phyloP scores from a whole-genome alignment of 441 rosid species.

The Aquilaria agallochum region DNA sequence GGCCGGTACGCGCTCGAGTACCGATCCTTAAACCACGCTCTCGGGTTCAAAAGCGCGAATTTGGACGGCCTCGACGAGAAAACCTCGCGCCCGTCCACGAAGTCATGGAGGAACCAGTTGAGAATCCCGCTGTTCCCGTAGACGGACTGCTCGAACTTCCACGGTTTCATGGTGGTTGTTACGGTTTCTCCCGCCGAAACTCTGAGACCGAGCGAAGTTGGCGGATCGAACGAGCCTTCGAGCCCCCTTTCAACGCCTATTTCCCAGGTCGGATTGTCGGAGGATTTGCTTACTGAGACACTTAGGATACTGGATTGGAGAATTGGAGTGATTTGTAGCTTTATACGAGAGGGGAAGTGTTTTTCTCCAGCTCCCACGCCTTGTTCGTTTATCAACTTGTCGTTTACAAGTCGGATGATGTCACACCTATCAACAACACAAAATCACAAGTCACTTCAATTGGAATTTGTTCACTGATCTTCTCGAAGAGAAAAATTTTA shows the following conservation, averaged over 20 bases:
- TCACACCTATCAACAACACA: conserved; percentile 43
- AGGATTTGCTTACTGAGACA: conserved; percentile 68
- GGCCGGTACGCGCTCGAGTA: conserved; percentile 71
- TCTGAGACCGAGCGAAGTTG: conserved; percentile 57
- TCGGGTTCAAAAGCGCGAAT: conserved; percentile 54
- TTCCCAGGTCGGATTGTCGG: conserved; percentile 55
- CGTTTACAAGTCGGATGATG: conserved; percentile 44
- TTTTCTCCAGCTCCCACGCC: conserved; percentile 74
- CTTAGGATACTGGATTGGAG: conserved; percentile 63
- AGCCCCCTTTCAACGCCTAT: conserved; percentile 43
- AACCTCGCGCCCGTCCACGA: conserved; percentile 72
- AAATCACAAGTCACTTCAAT: background rate
- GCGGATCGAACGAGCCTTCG: conserved; percentile 67
- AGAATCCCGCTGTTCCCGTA: conserved; percentile 52
- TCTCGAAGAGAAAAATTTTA: no score
- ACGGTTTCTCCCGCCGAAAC: conserved; percentile 53
- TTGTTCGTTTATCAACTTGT: conserved; percentile 49
- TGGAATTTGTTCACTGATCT: no score
- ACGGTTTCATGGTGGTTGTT: conserved; percentile 64
- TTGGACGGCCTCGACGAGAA: conserved; percentile 71
- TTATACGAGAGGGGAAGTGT: conserved; percentile 79
- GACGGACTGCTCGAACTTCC: conserved; percentile 83
- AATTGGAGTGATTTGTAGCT: conserved; percentile 64
- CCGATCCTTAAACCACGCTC: conserved; percentile 77
- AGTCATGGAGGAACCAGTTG: conserved; percentile 88